Conservation (phyloP, 2,329 filamentous ascomycete genomes). For the Aspergillus quadrilineatus region DNA sequence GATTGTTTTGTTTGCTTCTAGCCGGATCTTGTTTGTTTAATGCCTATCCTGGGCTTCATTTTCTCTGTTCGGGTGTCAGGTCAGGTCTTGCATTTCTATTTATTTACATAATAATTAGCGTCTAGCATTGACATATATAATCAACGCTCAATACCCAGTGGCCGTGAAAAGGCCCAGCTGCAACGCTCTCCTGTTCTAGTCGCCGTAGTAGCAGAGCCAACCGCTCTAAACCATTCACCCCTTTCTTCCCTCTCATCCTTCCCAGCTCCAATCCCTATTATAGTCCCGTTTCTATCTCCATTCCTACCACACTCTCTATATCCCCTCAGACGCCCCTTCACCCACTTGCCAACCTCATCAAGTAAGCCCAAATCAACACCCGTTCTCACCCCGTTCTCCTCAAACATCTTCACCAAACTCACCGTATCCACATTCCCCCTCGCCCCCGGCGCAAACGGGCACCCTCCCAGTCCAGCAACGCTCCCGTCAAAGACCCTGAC, state of each 20-base stretch:
- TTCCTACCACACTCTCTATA: neutral
- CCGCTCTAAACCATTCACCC: too few relatives aligned
- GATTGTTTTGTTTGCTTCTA: neutral
- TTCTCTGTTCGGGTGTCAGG: neutral
- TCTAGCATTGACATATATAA: neutral
- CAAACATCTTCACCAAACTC: constrained; percentile 71
- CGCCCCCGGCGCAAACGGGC: constrained; percentile 80
- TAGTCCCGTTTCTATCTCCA: neutral
- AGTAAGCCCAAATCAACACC: constrained; percentile 65
- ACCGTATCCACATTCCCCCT: constrained; percentile 86
- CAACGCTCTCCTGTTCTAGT: neutral
- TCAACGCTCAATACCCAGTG: neutral
- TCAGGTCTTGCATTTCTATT: neutral
- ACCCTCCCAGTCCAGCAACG: constrained; percentile 78
- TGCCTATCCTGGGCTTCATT: neutral
- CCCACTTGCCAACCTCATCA: constrained; percentile 70
- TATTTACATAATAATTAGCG: neutral
- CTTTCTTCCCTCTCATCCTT: neutral
- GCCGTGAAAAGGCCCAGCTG: neutral
- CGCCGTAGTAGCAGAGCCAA: neutral
- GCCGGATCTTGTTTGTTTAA: neutral
- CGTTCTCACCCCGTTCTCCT: constrained; percentile 65
- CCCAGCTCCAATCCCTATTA: neutral
- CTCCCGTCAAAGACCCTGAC: constrained; percentile 76
- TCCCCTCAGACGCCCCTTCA: constrained; percentile 44